Percentiles rank a stretch among this genome's conserved stretches.
Conservation (phyloP, 1,284 basidiomycete species). For the Ustilago esculenta region DNA sequence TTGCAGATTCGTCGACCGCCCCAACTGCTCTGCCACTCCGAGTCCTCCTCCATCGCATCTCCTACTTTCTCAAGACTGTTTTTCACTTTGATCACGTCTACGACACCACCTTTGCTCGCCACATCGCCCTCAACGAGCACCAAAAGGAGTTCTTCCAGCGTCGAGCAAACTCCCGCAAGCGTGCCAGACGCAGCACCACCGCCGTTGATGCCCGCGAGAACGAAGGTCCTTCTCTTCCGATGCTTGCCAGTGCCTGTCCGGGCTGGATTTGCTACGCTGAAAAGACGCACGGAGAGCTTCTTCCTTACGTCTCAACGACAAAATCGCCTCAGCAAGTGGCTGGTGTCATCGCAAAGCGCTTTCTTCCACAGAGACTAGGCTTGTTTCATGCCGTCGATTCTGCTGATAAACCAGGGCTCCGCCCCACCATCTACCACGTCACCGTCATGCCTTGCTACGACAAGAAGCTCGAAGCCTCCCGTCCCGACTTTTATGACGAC, state of each 20-base stretch:
- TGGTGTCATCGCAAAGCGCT: constrained; percentile 91
- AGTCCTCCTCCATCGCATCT: constrained; percentile 70
- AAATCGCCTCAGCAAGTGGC: constrained; percentile 95
- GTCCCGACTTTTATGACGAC: constrained; percentile 68
- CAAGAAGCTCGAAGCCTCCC: constrained; percentile 97
- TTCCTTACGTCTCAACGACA: constrained; percentile 86
- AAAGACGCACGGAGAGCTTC: constrained; percentile 89
- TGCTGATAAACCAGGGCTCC: neutral
- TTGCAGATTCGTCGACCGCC: constrained; percentile 5
- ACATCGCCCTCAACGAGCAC: constrained; percentile 84
- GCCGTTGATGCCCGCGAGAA: neutral
- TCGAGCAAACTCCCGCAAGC: constrained; percentile 16
- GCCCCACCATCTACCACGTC: constrained; percentile 77
- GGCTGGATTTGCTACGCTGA: constrained; percentile 99
- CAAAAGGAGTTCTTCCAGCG: constrained; percentile 77
- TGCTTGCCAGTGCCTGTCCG: constrained; percentile 94
- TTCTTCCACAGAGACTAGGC: constrained; percentile 70
- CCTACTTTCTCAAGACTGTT: constrained; percentile 55
- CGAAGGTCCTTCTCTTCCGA: constrained; percentile 73
- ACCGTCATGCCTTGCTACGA: constrained; percentile 99
- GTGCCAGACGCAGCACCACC: neutral
- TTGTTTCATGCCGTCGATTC: neutral
- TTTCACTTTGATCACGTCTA: constrained; percentile 81
- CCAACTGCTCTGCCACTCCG: constrained; percentile 68
- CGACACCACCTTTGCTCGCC: constrained; percentile 93